These are phyloP conservation scores for Trypanosoma cruzi DNA, from an alignment of 208 protist species.

Conservation along the genomic window DNA sequence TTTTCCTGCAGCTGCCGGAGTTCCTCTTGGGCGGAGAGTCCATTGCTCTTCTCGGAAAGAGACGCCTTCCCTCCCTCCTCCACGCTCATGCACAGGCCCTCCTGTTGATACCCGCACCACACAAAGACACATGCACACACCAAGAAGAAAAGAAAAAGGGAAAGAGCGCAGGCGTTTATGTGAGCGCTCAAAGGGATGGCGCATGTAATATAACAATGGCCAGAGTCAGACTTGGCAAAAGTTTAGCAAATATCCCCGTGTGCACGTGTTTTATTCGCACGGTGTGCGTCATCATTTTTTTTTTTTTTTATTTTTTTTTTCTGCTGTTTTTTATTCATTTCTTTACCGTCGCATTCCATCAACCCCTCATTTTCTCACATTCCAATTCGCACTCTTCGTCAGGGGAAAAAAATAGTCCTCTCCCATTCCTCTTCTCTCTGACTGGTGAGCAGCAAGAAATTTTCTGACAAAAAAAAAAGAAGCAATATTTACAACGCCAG, in stretches of 20 bases:
- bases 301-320: no score
- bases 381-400: no score
- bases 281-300: no score
- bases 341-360: no score
- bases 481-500: neutral
- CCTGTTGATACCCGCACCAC: neutral
- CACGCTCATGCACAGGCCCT: neutral
- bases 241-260: no score
- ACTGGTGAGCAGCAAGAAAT: neutral
- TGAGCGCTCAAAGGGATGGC: no score
- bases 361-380: no score
- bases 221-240: neutral
- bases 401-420: no score
- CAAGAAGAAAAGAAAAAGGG: conserved; percentile 15
- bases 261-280: no score
- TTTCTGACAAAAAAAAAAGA: neutral
- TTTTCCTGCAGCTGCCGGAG: conserved; percentile 47
- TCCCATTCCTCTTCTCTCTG: neutral
- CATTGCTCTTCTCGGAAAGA: neutral
- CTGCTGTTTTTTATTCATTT: no score
- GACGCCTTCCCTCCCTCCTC: conserved; percentile 2
- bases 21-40: conserved; percentile 35
- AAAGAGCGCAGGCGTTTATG: neutral
- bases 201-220: neutral
- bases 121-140: conserved; percentile 15